Evolutionary conservation across 768 basidiomycete species (phyloP).

Genomic region (Pleurotus tuber-regium): DNA sequence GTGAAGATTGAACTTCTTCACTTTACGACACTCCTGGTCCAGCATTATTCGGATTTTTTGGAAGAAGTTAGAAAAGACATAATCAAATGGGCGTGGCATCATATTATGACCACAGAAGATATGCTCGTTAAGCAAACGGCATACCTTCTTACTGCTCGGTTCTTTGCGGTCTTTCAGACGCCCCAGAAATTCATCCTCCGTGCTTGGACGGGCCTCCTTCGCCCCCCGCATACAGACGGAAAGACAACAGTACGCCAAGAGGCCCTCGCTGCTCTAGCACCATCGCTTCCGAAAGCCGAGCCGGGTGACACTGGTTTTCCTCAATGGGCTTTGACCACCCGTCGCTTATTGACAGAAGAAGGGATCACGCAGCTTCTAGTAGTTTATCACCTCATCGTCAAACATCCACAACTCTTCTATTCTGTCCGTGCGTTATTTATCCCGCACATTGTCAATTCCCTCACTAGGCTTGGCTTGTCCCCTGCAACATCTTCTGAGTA

Average conservation of each 20-base stretch:
- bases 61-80: conserved; percentile 86
- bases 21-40: conserved; percentile 84
- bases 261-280: conserved; percentile 84
- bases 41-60: conserved; percentile 77
- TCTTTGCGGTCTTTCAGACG: conserved; percentile 86
- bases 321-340: conserved; percentile 84
- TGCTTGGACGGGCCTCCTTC: conserved; percentile 88
- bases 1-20: conserved; percentile 91
- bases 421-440: conserved; percentile 90
- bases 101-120: conserved; percentile 76
- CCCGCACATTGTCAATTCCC: conserved; percentile 87
- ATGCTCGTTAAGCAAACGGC: conserved; percentile 90
- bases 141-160: conserved; percentile 86
- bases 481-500: conserved; percentile 71
- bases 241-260: conserved; percentile 75
- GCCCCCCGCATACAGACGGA: conserved; percentile 70
- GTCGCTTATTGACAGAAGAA: conserved; percentile 87
- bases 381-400: conserved; percentile 91
- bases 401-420: conserved; percentile 89
- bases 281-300: conserved; percentile 69
- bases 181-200: conserved; percentile 89
- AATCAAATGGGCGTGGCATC: conserved; percentile 91
- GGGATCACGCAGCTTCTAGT: conserved; percentile 64
- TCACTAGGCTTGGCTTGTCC: conserved; percentile 85
- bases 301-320: conserved; percentile 56